phyloP scores from a whole-genome alignment of 2,329 filamentous ascomycete species.

The Clonostachys rhizophaga region DNA sequence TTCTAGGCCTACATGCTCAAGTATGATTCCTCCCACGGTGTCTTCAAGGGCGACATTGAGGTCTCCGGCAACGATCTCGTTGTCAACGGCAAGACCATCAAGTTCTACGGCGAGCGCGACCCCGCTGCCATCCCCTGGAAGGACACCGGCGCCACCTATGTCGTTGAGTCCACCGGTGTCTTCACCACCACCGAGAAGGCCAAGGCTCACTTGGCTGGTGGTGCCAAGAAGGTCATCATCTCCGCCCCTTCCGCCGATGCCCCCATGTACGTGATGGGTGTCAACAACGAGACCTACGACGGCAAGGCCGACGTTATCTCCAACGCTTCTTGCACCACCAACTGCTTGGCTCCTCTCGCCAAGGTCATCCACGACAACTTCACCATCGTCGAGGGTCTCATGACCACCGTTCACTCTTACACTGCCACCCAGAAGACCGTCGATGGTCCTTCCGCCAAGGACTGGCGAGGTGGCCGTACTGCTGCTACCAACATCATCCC shows the following conservation, averaged over 20 bases:
- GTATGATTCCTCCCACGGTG: conserved; percentile 96
- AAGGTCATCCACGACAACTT: conserved; percentile 99
- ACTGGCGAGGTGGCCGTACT: conserved; percentile 98
- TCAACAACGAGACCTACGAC: conserved; percentile 94
- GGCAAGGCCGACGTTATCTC: conserved; percentile 89
- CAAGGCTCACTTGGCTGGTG: conserved; percentile 87
- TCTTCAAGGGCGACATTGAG: conserved; percentile 89
- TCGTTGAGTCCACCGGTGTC: conserved; percentile 97
- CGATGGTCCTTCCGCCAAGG: conserved; percentile 95
- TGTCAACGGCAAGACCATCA: conserved; percentile 92
- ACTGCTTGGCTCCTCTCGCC: conserved; percentile 98
- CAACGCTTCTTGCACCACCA: conserved; percentile 99
- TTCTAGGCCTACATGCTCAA: conserved; percentile 96
- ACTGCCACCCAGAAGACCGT: conserved; percentile 99
- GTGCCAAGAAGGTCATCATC: conserved; percentile 97
- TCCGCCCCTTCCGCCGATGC: conserved; percentile 91
- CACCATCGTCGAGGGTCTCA: conserved; percentile 95
- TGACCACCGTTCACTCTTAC: conserved; percentile 99
- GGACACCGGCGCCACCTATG: conserved; percentile 83
- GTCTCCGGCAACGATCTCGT: conserved; percentile 66
- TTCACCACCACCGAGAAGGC: conserved; percentile 99
- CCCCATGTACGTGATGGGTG: conserved; percentile 99
- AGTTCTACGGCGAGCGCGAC: conserved; percentile 92
- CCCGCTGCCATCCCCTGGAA: conserved; percentile 86
- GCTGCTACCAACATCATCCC: conserved; percentile 99